Percentiles rank a stretch among this genome's conserved stretches.
phyloP scores from a whole-genome alignment of 345 rosid species.

The Eucalyptus pauciflora region DNA sequence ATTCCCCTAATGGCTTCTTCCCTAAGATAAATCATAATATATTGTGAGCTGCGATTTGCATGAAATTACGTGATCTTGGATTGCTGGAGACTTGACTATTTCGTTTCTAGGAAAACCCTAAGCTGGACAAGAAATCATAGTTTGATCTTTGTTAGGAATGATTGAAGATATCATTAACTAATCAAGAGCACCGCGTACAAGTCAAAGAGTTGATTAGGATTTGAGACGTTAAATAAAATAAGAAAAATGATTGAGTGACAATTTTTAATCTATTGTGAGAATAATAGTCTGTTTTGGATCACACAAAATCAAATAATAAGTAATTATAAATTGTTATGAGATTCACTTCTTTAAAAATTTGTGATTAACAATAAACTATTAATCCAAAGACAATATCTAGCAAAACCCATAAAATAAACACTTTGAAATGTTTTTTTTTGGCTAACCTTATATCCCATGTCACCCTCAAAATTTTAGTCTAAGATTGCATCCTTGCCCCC shows the following conservation, averaged over 20 bases:
- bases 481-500: not conserved
- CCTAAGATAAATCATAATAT: not conserved
- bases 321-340: no score
- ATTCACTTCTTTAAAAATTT: no score
- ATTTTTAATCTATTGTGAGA: no score
- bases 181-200: not conserved
- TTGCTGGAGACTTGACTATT: not conserved
- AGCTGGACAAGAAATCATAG: not conserved
- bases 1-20: not conserved
- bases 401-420: not conserved
- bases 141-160: not conserved
- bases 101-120: not conserved
- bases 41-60: not conserved
- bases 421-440: not conserved
- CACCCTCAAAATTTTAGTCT: no score
- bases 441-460: no score
- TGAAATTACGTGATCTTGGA: not conserved
- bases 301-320: no score
- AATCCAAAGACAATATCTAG: no score
- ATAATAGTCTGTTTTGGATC: accelerated
- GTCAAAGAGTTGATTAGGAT: not conserved
- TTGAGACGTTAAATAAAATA: no score
- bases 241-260: no score
- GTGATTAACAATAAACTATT: accelerated
- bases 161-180: not conserved